Base-by-base conservation (phyloP, 495 filamentous ascomycete genomes). In the Massariosphaeria phaeospora region DNA sequence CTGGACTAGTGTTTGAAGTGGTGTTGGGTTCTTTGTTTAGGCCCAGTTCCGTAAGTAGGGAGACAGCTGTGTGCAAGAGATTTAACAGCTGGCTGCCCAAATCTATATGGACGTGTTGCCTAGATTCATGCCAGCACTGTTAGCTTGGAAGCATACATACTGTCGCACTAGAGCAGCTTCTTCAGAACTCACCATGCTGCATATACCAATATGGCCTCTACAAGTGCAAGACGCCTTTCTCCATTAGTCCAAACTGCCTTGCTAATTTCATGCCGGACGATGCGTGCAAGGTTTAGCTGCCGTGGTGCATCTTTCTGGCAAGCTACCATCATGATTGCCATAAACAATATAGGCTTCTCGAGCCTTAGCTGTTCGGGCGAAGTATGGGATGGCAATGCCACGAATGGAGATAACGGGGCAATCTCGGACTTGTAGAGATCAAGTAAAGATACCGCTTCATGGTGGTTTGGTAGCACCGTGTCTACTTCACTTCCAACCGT, bases 331-430 rank as follows among this genome's bases (percentile, higher is more conserved):
- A 48, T 35, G n/a, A 48, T 12, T 9, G 45, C 11, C 30, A 48
- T 34, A 20, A 35, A 48, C 17, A 48, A 17, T 9, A 35, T 11
- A 2, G 45, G 45, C 30, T 48, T 48, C 18, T 48, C 29, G 21
- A 8, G 29, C 18, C 30, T 48, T 15, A 48, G 17, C 17, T 34
- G 27, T 2, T 31, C 29, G 2, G 27, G 2, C 11, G 45, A 35
- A 24, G 15, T 17, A 11, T 4, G 7, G 3, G 18, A n/a, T 2
- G 26, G 17, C 21, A 48, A 4, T 8, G 30, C n/a, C 2, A 48
- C 45, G 31, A 48, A 48, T 11, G 45, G 45, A 25, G 36, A 48
- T 31, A 48, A 23, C 11, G 45, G 45, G 3, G 30, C 45, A 15
- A 48, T 18, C 29, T 48, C 30, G 27, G 30, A 9, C 15, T 31